Conservation (phyloP, 257 asterid genomes). For the Salvia splendens region DNA sequence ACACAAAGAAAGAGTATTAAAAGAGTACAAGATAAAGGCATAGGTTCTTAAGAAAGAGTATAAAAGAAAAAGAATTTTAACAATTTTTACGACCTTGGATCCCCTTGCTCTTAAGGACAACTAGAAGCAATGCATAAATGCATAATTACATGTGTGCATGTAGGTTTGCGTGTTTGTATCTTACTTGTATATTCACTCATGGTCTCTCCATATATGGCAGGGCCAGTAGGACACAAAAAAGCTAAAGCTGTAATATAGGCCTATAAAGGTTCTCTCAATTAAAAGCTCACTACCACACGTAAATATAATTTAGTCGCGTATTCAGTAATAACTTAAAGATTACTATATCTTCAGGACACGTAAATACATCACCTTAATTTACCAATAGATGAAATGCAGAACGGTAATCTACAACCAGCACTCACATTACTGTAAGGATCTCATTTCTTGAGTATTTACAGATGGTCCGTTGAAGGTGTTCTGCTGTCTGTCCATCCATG, state of each 20-base stretch:
- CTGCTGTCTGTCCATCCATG: slow-evolving; percentile 97
- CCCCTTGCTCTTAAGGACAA: background rate
- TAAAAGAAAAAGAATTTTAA: background rate
- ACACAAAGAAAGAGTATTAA: slow-evolving; percentile 9
- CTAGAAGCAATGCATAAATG: background rate
- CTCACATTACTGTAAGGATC: slow-evolving; percentile 86
- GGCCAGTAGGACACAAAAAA: slow-evolving; percentile 9
- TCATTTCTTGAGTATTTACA: slow-evolving; percentile 68
- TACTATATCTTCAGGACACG: background rate
- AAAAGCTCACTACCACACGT: background rate
- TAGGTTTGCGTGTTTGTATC: background rate
- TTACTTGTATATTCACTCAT: background rate
- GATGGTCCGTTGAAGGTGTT: slow-evolving; percentile 70
- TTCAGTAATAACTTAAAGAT: background rate
- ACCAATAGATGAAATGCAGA: slow-evolving; percentile 16
- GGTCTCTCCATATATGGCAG: slow-evolving; percentile 9
- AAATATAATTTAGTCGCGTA: background rate
- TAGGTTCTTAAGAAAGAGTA: slow-evolving; percentile 3
- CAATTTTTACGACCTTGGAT: background rate
- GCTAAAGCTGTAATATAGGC: background rate
- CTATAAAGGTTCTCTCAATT: background rate
- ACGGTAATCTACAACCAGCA: slow-evolving; percentile 24
- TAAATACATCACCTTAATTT: background rate
- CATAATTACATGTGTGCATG: background rate
- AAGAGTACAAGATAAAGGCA: background rate